Conservation (phyloP, 2,329 filamentous ascomycete genomes). For the Pseudocercospora fuligena region DNA sequence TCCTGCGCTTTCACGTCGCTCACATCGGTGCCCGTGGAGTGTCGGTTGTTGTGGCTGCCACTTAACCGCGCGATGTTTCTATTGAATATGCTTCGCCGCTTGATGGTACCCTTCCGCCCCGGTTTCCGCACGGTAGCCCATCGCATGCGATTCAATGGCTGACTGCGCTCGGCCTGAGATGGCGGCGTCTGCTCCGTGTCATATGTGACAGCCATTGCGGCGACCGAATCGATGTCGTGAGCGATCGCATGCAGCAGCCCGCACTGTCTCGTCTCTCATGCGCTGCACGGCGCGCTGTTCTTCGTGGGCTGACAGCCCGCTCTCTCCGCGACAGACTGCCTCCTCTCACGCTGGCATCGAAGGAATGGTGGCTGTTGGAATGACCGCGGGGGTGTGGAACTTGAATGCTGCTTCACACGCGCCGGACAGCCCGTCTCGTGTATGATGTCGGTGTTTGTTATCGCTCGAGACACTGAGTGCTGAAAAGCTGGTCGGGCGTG, state of each 20-base stretch:
- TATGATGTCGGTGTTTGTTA: background rate
- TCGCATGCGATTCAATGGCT: constrained; percentile 72
- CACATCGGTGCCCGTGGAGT: constrained; percentile 43
- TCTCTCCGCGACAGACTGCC: background rate
- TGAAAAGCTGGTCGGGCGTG: constrained; percentile 9
- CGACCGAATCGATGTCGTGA: constrained; percentile 14
- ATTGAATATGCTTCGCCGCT: constrained; percentile 81
- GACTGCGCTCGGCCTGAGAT: constrained; percentile 48
- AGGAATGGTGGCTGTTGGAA: constrained; percentile 12
- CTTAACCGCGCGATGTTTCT: constrained; percentile 51
- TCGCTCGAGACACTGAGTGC: background rate
- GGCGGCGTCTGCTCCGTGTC: constrained; percentile 23
- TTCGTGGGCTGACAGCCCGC: constrained; percentile 10
- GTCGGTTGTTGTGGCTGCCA: constrained; percentile 45
- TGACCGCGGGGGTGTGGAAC: constrained; percentile 3
- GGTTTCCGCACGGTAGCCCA: constrained; percentile 94
- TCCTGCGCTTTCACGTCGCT: constrained; percentile 40
- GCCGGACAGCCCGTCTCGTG: background rate
- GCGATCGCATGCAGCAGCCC: constrained; percentile 6
- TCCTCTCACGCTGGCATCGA: constrained; percentile 11
- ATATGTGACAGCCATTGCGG: constrained; percentile 28
- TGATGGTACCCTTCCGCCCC: constrained; percentile 73
- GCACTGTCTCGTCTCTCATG: background rate
- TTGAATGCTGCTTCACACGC: background rate
- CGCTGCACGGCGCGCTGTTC: constrained; percentile 5